phyloP scores from a whole-genome alignment of 257 asterid genomes.

The Solanum commersonii region DNA sequence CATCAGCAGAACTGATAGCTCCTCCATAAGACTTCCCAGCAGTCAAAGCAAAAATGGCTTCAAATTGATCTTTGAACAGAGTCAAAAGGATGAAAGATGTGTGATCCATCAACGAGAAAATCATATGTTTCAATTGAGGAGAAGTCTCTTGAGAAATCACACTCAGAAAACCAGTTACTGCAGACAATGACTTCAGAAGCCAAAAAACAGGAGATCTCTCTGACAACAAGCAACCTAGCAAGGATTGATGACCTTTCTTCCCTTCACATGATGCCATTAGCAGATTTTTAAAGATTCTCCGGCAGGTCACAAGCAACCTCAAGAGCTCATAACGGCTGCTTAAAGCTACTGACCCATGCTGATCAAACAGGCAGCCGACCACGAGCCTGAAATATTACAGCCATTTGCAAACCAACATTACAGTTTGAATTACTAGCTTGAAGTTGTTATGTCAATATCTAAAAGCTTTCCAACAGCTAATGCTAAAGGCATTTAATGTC shows the following conservation, averaged over 20 bases:
- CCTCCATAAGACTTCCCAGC: slow-evolving; percentile 22
- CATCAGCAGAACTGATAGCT: slow-evolving; percentile 17
- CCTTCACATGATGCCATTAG: slow-evolving; percentile 41
- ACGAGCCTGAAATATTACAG: slow-evolving; percentile 54
- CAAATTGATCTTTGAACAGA: slow-evolving; percentile 37
- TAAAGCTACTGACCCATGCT: slow-evolving; percentile 8
- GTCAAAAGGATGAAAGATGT: slow-evolving; percentile 47
- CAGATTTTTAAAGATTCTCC: slow-evolving; percentile 54
- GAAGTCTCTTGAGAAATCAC: slow-evolving; percentile 32
- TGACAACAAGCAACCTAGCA: slow-evolving; percentile 12
- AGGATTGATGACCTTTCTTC: slow-evolving; percentile 25
- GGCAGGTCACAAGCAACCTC: slow-evolving; percentile 65
- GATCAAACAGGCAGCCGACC: slow-evolving; percentile 49
- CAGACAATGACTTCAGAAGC: slow-evolving; percentile 66
- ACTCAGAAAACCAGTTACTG: slow-evolving; percentile 34
- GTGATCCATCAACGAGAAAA: slow-evolving; percentile 51
- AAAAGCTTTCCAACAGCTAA: neutral
- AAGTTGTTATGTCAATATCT: neutral
- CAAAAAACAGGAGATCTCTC: slow-evolving; percentile 49
- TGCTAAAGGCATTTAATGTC: neutral
- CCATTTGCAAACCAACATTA: neutral
- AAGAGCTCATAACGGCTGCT: slow-evolving; percentile 34
- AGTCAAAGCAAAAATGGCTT: slow-evolving; percentile 22
- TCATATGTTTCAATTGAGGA: slow-evolving; percentile 29
- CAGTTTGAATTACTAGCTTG: neutral